Evolutionary conservation across 768 basidiomycete species (phyloP).

Genomic region (Termitomyces sp.): DNA sequence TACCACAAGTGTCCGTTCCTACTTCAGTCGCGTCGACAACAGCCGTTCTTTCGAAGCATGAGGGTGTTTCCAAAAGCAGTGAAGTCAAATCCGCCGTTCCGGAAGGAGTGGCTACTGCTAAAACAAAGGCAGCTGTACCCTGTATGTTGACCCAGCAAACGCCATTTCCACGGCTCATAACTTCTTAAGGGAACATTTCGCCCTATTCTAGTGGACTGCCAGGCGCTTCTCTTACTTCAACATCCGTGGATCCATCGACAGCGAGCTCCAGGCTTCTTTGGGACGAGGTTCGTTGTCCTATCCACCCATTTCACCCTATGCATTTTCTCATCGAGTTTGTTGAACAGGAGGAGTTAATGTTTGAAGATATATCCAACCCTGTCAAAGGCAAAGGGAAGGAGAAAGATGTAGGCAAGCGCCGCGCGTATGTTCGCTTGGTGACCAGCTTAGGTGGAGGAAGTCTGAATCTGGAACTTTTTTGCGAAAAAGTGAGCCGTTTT

Average conservation of each 20-base stretch:
- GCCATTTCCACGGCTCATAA: neutral
- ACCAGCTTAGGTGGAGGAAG: slow-evolving; percentile 88
- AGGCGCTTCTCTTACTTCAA: slow-evolving; percentile 92
- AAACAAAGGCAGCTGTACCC: slow-evolving; percentile 54
- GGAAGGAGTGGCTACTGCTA: slow-evolving; percentile 32
- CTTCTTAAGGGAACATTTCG: slow-evolving; percentile 73
- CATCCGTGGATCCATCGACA: slow-evolving; percentile 74
- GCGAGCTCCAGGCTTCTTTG: slow-evolving; percentile 79
- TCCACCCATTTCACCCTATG: neutral
- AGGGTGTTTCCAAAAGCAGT: slow-evolving; percentile 25
- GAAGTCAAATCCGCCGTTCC: slow-evolving; percentile 28
- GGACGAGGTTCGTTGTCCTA: slow-evolving; percentile 64
- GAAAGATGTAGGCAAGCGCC: slow-evolving; percentile 85
- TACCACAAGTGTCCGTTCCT: slow-evolving; percentile 52
- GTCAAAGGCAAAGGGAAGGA: slow-evolving; percentile 87
- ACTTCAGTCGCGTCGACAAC: slow-evolving; percentile 23
- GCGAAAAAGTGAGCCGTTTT: slow-evolving; percentile 65
- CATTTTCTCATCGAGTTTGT: neutral
- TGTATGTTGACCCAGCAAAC: slow-evolving; percentile 40
- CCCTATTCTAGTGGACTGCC: slow-evolving; percentile 86
- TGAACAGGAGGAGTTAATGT: slow-evolving; percentile 90
- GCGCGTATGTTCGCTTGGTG: slow-evolving; percentile 94
- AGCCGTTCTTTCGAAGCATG: slow-evolving; percentile 17
- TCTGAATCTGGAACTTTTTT: slow-evolving; percentile 79
- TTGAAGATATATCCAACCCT: slow-evolving; percentile 82